Conservation (phyloP, 1,139 yeast genomes). For the Protomyces inouyei region DNA sequence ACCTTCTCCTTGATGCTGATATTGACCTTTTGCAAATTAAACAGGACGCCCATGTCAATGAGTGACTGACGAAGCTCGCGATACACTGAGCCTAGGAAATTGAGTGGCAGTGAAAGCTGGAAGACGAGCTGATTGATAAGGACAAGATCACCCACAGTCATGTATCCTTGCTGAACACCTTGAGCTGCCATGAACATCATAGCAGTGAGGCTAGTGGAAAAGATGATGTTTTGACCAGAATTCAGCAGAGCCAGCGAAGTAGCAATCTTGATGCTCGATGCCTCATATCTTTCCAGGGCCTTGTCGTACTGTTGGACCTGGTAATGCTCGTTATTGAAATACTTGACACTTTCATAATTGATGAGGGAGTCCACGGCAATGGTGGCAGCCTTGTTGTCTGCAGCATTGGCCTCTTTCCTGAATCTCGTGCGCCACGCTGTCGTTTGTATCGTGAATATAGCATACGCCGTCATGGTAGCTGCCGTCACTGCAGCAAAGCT, state of each 20-base stretch:
- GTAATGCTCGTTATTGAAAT: slow-evolving; percentile 80
- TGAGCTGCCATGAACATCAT: slow-evolving; percentile 99
- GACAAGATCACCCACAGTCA: slow-evolving; percentile 95
- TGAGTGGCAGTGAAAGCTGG: slow-evolving; percentile 89
- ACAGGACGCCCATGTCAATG: slow-evolving; percentile 86
- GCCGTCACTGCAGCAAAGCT: slow-evolving; percentile 86
- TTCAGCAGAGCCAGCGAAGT: slow-evolving; percentile 87
- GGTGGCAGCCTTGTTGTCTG: slow-evolving; percentile 91
- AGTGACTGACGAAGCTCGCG: slow-evolving; percentile 83
- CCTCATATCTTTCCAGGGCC: slow-evolving; percentile 71
- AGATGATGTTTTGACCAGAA: slow-evolving; percentile 86
- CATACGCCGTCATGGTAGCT: slow-evolving; percentile 79
- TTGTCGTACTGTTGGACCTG: slow-evolving; percentile 74
- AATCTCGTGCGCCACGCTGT: slow-evolving; percentile 96
- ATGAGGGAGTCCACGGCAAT: slow-evolving; percentile 91
- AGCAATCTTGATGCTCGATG: slow-evolving; percentile 81
- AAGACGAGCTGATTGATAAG: slow-evolving; percentile 91
- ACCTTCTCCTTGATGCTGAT: slow-evolving; percentile 60
- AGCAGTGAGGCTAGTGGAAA: slow-evolving; percentile 84
- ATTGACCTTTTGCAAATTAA: slow-evolving; percentile 71
- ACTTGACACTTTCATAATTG: slow-evolving; percentile 90
- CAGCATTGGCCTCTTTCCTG: slow-evolving; percentile 83
- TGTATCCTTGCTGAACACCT: slow-evolving; percentile 74
- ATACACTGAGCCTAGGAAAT: slow-evolving; percentile 85
- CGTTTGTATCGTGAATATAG: slow-evolving; percentile 79